Percentiles rank a stretch among this genome's conserved stretches.
Conservation (phyloP, 805 yeast species). For the Ogataea minuta region DNA sequence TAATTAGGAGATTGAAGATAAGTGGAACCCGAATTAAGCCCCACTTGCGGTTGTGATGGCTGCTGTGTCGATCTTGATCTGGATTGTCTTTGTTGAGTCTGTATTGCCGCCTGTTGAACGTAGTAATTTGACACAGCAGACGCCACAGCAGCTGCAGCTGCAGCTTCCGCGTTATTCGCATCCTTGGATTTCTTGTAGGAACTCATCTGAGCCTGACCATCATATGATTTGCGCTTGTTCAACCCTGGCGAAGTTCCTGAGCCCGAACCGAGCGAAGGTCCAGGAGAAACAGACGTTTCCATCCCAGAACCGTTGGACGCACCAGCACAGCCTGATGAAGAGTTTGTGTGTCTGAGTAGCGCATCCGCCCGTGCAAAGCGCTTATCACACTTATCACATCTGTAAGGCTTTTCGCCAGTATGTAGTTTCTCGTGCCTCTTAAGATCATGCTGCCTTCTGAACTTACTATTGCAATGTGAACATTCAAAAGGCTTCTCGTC, state of each 20-base stretch:
- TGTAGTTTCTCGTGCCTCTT: slow-evolving; percentile 75
- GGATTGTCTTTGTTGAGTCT: slow-evolving; percentile 21
- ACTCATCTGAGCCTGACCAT: slow-evolving; percentile 7
- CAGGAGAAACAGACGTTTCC: slow-evolving; percentile 17
- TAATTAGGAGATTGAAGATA: slow-evolving; percentile 12
- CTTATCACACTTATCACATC: slow-evolving; percentile 59
- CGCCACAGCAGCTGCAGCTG: slow-evolving; percentile 23
- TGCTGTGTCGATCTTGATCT: slow-evolving; percentile 21
- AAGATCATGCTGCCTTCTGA: slow-evolving; percentile 73
- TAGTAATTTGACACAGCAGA: slow-evolving; percentile 21
- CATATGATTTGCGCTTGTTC: slow-evolving; percentile 14
- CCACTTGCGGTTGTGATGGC: slow-evolving; percentile 13
- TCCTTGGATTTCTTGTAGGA: slow-evolving; percentile 16
- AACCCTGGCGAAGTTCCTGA: slow-evolving; percentile 5
- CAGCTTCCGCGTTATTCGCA: slow-evolving; percentile 18
- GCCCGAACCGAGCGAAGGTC: slow-evolving; percentile 11
- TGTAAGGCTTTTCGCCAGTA: slow-evolving; percentile 70
- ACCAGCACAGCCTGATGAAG: slow-evolving; percentile 30
- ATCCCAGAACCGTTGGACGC: slow-evolving; percentile 8
- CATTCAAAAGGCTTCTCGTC: slow-evolving; percentile 64
- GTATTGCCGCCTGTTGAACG: slow-evolving; percentile 19
- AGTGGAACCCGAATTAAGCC: slow-evolving; percentile 10
- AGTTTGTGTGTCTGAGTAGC: slow-evolving; percentile 61
- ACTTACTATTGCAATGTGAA: slow-evolving; percentile 54
- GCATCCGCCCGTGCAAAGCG: slow-evolving; percentile 77